phyloP scores from a whole-genome alignment of 192 early-diverging fungal genomes.

The Backusella mclennaniae region DNA sequence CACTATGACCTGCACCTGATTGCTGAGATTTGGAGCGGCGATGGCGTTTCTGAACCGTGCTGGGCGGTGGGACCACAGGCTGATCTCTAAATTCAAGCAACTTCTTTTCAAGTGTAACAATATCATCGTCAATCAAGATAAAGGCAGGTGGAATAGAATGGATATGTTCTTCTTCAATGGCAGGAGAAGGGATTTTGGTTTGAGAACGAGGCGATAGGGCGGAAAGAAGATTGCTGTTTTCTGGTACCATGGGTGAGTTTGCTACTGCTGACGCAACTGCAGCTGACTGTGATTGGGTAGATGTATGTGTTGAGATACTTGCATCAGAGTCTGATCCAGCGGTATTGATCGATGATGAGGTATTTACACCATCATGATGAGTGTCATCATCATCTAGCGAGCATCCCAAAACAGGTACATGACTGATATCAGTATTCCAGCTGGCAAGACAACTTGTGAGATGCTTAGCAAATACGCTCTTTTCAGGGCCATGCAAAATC shows the following conservation, averaged over 20 bases:
- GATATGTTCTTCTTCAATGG: constrained; percentile 21
- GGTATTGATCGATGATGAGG: background rate
- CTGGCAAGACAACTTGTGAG: constrained; percentile 49
- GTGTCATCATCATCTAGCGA: background rate
- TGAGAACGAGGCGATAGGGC: background rate
- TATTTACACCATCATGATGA: background rate
- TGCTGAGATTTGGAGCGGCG: constrained; percentile 2
- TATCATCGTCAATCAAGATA: constrained; percentile 61
- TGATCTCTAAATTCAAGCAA: constrained; percentile 32
- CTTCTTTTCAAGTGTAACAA: constrained; percentile 47
- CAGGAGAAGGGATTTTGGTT: constrained; percentile 17
- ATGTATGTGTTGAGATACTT: background rate
- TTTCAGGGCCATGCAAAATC: constrained; percentile 42
- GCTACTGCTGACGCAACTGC: background rate
- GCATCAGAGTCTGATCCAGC: background rate
- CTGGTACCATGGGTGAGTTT: background rate
- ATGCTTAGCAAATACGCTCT: constrained; percentile 53
- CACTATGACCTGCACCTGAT: constrained; percentile 17
- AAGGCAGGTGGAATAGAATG: constrained; percentile 39
- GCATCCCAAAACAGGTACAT: constrained; percentile 30
- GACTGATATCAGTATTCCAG: constrained; percentile 49
- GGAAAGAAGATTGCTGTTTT: background rate
- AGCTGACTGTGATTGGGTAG: background rate
- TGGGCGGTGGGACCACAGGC: constrained; percentile 1
- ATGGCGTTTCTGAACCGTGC: background rate